phyloP scores from a whole-genome alignment of 768 basidiomycete genomes.

The Austroboletus eburneus region DNA sequence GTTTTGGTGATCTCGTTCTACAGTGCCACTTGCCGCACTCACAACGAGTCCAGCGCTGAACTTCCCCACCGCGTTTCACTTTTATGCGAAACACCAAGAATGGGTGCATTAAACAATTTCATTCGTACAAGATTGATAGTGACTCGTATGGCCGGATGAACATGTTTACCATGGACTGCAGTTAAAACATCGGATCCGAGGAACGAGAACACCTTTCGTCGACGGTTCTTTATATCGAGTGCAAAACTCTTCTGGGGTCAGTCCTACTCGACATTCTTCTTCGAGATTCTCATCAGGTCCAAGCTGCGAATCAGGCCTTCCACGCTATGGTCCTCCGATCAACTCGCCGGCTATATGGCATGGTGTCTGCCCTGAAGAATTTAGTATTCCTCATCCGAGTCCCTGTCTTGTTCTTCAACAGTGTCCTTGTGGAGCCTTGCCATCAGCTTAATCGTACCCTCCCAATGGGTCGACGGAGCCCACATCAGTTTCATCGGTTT shows the following conservation, averaged over 20 bases:
- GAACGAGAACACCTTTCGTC: slow-evolving; percentile 48
- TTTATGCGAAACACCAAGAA: no score
- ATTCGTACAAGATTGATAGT: no score
- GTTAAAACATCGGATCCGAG: no score
- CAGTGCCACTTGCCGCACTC: no score
- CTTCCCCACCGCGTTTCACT: no score
- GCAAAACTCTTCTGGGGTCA: slow-evolving; percentile 86
- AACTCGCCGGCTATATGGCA: slow-evolving; percentile 92
- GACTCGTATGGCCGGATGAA: no score
- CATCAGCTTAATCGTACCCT: slow-evolving; percentile 59
- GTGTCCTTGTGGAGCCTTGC: slow-evolving; percentile 28
- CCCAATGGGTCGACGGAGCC: slow-evolving; percentile 83
- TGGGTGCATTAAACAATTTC: no score
- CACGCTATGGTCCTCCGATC: slow-evolving; percentile 86
- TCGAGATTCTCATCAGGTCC: slow-evolving; percentile 75
- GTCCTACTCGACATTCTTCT: slow-evolving; percentile 62
- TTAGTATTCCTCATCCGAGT: slow-evolving; percentile 45
- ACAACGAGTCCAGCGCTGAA: no score
- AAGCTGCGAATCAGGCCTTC: slow-evolving; percentile 87
- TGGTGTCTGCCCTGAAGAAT: slow-evolving; percentile 38
- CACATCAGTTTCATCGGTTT: slow-evolving; percentile 94
- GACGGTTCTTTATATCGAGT: slow-evolving; percentile 67
- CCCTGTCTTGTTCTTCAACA: slow-evolving; percentile 39
- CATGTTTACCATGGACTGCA: no score
- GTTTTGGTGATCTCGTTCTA: no score